Conservation (phyloP, 495 filamentous ascomycete species). For the Aspergillus conjunctus region DNA sequence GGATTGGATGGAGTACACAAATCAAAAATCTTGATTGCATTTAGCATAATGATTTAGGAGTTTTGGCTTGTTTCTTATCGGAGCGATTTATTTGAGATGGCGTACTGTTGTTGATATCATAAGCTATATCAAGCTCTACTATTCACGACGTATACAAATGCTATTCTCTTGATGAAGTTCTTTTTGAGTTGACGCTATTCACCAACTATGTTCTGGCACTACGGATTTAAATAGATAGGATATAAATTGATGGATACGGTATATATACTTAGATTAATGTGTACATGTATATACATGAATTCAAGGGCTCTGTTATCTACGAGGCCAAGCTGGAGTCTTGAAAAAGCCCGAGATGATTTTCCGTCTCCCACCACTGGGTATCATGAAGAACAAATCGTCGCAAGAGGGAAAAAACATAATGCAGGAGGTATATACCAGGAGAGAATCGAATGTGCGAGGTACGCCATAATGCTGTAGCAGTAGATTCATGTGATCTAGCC, state of each 20-base stretch:
- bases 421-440: not conserved
- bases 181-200: no score
- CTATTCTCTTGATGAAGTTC: no score
- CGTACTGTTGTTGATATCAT: no score
- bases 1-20: not conserved
- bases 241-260: no score
- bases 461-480: not conserved
- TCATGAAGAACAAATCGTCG: not conserved
- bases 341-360: not conserved
- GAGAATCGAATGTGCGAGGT: not conserved
- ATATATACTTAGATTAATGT: no score
- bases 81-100: not conserved
- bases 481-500: not conserved
- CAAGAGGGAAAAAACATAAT: constrained; percentile 1
- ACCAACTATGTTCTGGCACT: no score
- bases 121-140: no score
- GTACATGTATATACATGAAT: no score
- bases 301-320: not conserved
- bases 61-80: not conserved
- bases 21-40: not conserved
- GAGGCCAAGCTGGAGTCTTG: no score
- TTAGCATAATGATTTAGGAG: not conserved
- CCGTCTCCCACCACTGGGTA: constrained; percentile 15
- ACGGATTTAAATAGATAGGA: no score
- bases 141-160: no score